Conservation (phyloP, 257 asterid species). For the Marsdenia floribunda region DNA sequence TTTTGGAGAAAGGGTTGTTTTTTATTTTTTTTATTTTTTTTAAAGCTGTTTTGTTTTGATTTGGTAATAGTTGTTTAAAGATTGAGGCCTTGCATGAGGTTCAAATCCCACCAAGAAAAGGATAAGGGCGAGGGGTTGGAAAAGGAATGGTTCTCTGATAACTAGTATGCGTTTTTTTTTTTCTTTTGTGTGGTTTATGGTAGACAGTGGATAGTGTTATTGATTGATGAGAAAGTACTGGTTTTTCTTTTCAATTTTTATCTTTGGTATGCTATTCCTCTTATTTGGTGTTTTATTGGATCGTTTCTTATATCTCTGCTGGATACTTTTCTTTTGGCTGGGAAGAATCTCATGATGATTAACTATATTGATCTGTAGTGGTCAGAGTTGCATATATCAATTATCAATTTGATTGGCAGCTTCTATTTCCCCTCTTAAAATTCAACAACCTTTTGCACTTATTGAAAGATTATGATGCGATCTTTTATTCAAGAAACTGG, state of each 20-base stretch:
- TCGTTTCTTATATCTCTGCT: not conserved
- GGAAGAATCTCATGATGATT: not conserved
- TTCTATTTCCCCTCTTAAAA: not conserved
- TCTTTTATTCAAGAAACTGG: not conserved
- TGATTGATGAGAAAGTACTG: conserved; percentile 1
- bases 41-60: not conserved
- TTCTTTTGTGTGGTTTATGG: not conserved
- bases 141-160: not conserved
- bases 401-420: not conserved
- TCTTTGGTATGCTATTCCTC: not conserved
- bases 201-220: not conserved
- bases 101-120: not conserved
- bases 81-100: conserved; percentile 14
- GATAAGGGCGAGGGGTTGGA: not conserved
- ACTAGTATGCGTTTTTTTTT: too few relatives aligned
- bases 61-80: not conserved
- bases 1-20: not conserved
- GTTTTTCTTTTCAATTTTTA: not conserved
- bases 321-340: not conserved
- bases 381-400: not conserved
- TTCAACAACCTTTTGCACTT: not conserved
- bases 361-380: not conserved
- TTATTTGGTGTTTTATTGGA: not conserved
- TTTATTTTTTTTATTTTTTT: not conserved
- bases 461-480: not conserved